A percentile compares a stretch with the other conserved stretches of the same genome.
Conservation (phyloP, 208 protist species). For the Trypanosoma platydactyli region DNA sequence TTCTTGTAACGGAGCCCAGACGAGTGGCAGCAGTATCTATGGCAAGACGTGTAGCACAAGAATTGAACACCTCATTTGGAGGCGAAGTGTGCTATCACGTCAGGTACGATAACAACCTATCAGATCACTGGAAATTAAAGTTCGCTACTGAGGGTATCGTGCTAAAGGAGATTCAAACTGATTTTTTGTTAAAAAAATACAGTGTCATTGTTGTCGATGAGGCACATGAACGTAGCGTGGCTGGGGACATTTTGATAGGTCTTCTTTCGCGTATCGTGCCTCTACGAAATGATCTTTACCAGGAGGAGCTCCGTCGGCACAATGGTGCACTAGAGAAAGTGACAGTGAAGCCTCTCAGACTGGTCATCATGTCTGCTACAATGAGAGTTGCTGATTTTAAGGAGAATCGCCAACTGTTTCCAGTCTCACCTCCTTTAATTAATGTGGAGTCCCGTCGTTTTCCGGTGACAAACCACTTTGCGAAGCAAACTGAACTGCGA, state of each 20-base stretch:
- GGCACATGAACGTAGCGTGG: slow-evolving; percentile 94
- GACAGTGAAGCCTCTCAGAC: slow-evolving; percentile 78
- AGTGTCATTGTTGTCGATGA: slow-evolving; percentile 99
- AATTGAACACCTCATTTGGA: slow-evolving; percentile 91
- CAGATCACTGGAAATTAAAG: slow-evolving; percentile 90
- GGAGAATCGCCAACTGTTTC: slow-evolving; percentile 97
- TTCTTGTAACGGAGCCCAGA: slow-evolving; percentile 98
- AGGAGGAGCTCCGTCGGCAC: slow-evolving; percentile 63
- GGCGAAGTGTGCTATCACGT: slow-evolving; percentile 96
- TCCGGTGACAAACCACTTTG: slow-evolving; percentile 97
- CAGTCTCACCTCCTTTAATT: slow-evolving; percentile 91
- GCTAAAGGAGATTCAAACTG: slow-evolving; percentile 96
- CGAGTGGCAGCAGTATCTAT: slow-evolving; percentile 99
- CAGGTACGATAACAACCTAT: slow-evolving; percentile 97
- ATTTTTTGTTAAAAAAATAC: slow-evolving; percentile 96
- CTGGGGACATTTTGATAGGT: slow-evolving; percentile 97
- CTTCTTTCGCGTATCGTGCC: slow-evolving; percentile 98
- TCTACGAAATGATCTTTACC: slow-evolving; percentile 89
- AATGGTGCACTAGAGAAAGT: slow-evolving; percentile 49
- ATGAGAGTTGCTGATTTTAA: slow-evolving; percentile 92
- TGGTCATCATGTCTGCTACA: slow-evolving; percentile 94
- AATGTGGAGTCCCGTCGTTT: slow-evolving; percentile 96
- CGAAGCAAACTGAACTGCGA: slow-evolving; percentile 87
- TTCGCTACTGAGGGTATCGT: slow-evolving; percentile 99
- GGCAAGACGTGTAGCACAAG: slow-evolving; percentile 97